Evolutionary conservation across 129 eudicot genomes (phyloP).

Genomic region (Dittrichia graveolens): DNA sequence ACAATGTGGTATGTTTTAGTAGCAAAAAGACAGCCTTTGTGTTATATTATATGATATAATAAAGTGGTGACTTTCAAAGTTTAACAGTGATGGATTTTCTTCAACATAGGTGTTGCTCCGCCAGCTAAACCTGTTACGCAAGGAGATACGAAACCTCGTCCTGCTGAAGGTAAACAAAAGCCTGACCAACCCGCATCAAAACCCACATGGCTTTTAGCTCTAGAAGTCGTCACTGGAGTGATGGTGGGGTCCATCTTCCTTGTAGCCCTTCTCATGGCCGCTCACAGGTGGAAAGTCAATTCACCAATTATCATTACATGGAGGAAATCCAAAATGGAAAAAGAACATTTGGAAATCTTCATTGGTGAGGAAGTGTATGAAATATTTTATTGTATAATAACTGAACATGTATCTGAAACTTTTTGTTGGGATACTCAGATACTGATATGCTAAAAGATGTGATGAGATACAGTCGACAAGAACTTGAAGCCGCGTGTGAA

Average conservation of each 20-base stretch:
- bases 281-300: slow-evolving; percentile 53
- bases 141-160: slow-evolving; percentile 42
- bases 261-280: slow-evolving; percentile 43
- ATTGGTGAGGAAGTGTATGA: slow-evolving; percentile 46
- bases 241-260: slow-evolving; percentile 63
- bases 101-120: slow-evolving; percentile 44
- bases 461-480: slow-evolving; percentile 61
- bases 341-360: slow-evolving; percentile 51
- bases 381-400: neutral
- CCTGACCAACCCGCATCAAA: slow-evolving; percentile 45
- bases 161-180: slow-evolving; percentile 43
- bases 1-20: slow-evolving; percentile 70
- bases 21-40: neutral
- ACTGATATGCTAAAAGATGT: slow-evolving; percentile 72
- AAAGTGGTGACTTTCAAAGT: neutral
- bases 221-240: slow-evolving; percentile 78
- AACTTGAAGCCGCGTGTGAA: slow-evolving; percentile 93
- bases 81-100: neutral
- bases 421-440: slow-evolving; percentile 43
- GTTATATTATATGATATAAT: neutral
- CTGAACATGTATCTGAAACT: neutral
- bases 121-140: slow-evolving; percentile 44
- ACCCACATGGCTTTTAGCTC: slow-evolving; percentile 67
- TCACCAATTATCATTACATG: slow-evolving; percentile 58
- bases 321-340: slow-evolving; percentile 63